These are phyloP conservation scores for Globisporangium viniferum DNA, from an alignment of 352 stramenopile genomes.

Conservation along the genomic window DNA sequence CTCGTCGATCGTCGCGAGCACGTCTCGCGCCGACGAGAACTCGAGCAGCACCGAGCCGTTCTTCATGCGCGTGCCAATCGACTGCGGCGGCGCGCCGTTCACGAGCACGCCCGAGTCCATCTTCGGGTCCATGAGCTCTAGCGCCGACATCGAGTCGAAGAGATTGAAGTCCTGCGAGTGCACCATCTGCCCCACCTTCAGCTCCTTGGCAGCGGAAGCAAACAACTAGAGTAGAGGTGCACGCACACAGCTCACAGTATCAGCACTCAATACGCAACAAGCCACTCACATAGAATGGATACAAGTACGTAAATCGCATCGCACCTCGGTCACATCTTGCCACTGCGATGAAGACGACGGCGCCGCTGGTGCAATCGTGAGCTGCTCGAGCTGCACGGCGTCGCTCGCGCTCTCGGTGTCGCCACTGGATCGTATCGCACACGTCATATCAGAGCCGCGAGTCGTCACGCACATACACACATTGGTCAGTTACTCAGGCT, in stretches of 20 bases:
- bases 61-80: conserved; percentile 51
- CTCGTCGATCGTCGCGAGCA: conserved; percentile 74
- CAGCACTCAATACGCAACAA: not conserved
- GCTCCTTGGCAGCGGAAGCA: conserved; percentile 54
- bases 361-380: conserved; percentile 29
- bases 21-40: conserved; percentile 62
- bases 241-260: not conserved
- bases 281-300: not conserved
- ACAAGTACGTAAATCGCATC: not conserved
- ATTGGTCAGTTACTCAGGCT: not conserved
- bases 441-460: conserved; percentile 2
- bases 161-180: conserved; percentile 86
- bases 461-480: conserved; percentile 8
- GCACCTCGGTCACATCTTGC: conserved; percentile 53
- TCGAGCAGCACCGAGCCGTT: conserved; percentile 39
- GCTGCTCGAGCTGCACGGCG: conserved; percentile 22
- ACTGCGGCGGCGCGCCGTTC: conserved; percentile 48
- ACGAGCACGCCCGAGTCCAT: conserved; percentile 92
- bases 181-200: conserved; percentile 78
- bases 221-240: conserved; percentile 7
- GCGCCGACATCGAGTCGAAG: conserved; percentile 93
- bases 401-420: conserved; percentile 6
- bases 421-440: conserved; percentile 18
- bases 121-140: conserved; percentile 93
- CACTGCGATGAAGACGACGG: conserved; percentile 23